Evolutionary conservation across 2,329 filamentous ascomycete genomes (phyloP), one percentile per base, ranked within the genome.

Genomic region (Chrysoporthe cubensis): DNA sequence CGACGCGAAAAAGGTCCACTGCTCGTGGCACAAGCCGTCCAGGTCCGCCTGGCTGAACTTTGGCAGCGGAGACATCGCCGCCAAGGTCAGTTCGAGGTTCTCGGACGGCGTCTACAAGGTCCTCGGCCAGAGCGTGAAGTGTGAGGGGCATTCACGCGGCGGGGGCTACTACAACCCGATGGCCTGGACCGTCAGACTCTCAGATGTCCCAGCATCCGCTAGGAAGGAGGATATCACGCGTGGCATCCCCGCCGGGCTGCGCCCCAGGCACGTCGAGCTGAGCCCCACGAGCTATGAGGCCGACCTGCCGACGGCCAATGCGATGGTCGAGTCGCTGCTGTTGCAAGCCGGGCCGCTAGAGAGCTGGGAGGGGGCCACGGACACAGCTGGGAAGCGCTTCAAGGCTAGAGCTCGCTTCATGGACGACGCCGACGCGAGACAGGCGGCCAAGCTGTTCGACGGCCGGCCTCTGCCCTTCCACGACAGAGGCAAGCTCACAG

Each of bases 371-470:
- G 32, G 68, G 75, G 4, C 72, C 68, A 1, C 65, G 64, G 1
- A 57, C 68, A 3, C 64, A 70, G 0, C 16, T 4, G 75, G 75
- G 2, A 81, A 78, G 65, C 74, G 80, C 2, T 67, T 79, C 21
- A 81, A 81, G 69, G 81, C 77, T 0, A 76, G 74, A 16, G 81
- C 78, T 1, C 72, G 73, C 2, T 85, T 83, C 57, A 26, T 72
- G 4, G 71, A 79, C 1, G 79, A 81, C 61, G 72, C 72, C 0
- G 75, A 81, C 50, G 82, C 82, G 0, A 71, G 71, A 54, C 70
- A 76, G 11, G 81, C 79, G 0, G 75, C 72, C 1, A 74, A 32
- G 7, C 63, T 60, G 3, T 52, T 84, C 6, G 69, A 75, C 0
- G 16, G 43, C 78, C 80, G 14, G 70, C 77, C 0, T 66, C 68